These are phyloP conservation scores for Hypoxylon sp. DNA, from an alignment of 2,329 filamentous ascomycete species.

Conservation along the genomic window DNA sequence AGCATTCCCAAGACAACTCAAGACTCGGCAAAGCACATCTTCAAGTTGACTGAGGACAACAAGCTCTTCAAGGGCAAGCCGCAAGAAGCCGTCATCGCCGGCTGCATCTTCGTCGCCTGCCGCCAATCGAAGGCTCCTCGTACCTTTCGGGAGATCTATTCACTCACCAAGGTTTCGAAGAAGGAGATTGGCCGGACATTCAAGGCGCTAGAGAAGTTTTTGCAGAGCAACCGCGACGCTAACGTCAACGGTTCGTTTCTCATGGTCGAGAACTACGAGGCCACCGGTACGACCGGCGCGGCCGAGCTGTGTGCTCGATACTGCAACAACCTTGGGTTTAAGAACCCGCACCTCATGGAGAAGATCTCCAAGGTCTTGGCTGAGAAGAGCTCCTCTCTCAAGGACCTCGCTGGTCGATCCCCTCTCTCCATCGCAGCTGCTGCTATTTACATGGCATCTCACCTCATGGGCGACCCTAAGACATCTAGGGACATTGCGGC, in stretches of 20 bases:
- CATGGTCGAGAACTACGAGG: constrained; percentile 77
- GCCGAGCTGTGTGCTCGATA: constrained; percentile 89
- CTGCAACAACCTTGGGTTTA: constrained; percentile 83
- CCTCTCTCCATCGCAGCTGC: constrained; percentile 94
- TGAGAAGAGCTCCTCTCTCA: constrained; percentile 79
- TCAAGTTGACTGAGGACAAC: constrained; percentile 92
- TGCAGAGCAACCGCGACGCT: constrained; percentile 78
- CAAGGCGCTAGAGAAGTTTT: constrained; percentile 90
- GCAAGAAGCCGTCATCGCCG: constrained; percentile 92
- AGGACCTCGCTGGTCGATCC: constrained; percentile 89
- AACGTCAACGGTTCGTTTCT: constrained; percentile 64
- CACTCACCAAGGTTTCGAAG: constrained; percentile 92
- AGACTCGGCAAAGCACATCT: constrained; percentile 93
- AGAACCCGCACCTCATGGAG: constrained; percentile 78
- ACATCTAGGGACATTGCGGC: constrained; percentile 87
- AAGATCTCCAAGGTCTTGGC: constrained; percentile 85
- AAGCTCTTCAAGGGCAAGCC: constrained; percentile 96
- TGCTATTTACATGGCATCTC: constrained; percentile 95
- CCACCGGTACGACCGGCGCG: constrained; percentile 81
- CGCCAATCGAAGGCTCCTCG: constrained; percentile 88
- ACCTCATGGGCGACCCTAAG: constrained; percentile 83
- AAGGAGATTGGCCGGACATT: constrained; percentile 98
- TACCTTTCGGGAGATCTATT: constrained; percentile 94
- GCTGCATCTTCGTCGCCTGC: constrained; percentile 97
- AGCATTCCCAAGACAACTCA: constrained; percentile 84